Conservation (phyloP, 2,329 filamentous ascomycete genomes). For the Macroventuria anomochaeta region DNA sequence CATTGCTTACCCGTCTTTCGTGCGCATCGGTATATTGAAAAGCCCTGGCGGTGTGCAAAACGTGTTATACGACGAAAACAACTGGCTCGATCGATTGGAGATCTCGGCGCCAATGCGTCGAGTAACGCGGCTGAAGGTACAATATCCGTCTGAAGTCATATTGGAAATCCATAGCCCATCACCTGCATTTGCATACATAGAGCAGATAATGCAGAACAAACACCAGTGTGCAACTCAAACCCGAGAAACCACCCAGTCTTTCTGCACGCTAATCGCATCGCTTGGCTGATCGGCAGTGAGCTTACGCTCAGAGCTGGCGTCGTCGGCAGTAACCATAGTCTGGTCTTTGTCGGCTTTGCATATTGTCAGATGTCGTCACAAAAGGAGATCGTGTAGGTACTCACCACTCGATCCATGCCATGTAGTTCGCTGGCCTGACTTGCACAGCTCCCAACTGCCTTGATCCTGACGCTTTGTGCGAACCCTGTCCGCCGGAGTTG, state of each 20-base stretch:
- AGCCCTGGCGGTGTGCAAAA: too few species aligned
- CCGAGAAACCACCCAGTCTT: slow-evolving; percentile 25
- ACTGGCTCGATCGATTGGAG: too few species aligned
- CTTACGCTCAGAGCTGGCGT: slow-evolving; percentile 30
- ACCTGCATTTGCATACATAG: too few species aligned
- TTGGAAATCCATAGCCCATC: too few species aligned
- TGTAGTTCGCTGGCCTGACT: slow-evolving; percentile 22
- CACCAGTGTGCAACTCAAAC: slow-evolving; percentile 1
- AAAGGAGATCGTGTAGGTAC: not conserved
- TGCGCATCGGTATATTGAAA: too few species aligned
- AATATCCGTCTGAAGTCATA: too few species aligned
- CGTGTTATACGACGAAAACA: too few species aligned
- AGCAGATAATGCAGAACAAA: too few species aligned
- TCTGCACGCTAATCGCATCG: slow-evolving; percentile 27
- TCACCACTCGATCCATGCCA: slow-evolving; percentile 33
- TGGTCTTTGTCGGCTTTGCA: slow-evolving; percentile 29
- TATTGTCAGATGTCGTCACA: not conserved
- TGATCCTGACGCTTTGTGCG: slow-evolving; percentile 7
- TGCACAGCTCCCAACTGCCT: slow-evolving; percentile 10
- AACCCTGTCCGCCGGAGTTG: not conserved
- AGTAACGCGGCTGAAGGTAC: too few species aligned
- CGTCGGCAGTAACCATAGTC: slow-evolving; percentile 24
- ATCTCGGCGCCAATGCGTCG: too few species aligned
- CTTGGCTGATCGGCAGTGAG: slow-evolving; percentile 20
- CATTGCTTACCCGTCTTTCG: too few species aligned